A percentile compares a stretch with the other conserved stretches of the same genome.
phyloP scores from a whole-genome alignment of 805 yeast species.

The Nakazawaea ernobii region DNA sequence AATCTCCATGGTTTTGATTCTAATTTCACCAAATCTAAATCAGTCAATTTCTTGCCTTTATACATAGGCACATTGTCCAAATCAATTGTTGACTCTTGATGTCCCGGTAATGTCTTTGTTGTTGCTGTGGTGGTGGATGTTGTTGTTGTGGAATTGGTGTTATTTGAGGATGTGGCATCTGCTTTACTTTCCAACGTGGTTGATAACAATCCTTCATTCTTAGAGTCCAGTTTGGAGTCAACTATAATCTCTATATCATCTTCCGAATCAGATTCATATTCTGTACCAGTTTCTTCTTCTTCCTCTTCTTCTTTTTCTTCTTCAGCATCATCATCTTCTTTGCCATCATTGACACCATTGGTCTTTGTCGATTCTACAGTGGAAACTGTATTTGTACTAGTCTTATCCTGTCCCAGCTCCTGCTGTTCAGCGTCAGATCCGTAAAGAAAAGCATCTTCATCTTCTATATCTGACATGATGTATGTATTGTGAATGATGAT shows the following conservation, averaged over 20 bases:
- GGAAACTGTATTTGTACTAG: background rate
- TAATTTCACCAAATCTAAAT: constrained; percentile 69
- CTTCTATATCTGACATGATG: constrained; percentile 19
- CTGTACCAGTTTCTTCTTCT: constrained; percentile 40
- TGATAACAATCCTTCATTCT: constrained; percentile 13
- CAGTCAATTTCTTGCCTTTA: constrained; percentile 80
- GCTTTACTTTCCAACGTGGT: constrained; percentile 14
- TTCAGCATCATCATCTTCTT: constrained; percentile 17
- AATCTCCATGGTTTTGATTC: constrained; percentile 98
- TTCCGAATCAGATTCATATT: constrained; percentile 47
- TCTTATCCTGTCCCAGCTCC: constrained; percentile 15
- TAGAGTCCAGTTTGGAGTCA: constrained; percentile 36
- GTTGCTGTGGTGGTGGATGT: constrained; percentile 16
- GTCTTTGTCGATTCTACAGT: constrained; percentile 11
- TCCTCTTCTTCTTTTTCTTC: constrained; percentile 37
- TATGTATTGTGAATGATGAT: background rate
- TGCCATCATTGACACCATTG: constrained; percentile 15
- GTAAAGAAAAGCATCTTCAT: constrained; percentile 65
- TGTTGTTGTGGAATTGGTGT: constrained; percentile 11
- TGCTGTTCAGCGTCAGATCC: constrained; percentile 42
- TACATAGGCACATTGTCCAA: constrained; percentile 67
- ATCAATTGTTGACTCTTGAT: constrained; percentile 41
- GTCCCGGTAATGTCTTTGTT: constrained; percentile 27
- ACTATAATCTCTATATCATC: constrained; percentile 84
- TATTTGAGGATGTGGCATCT: constrained; percentile 13